A percentile compares a stretch with the other conserved stretches of the same genome.
Conservation (phyloP, 768 basidiomycete genomes). For the Collybiopsis confluens region DNA sequence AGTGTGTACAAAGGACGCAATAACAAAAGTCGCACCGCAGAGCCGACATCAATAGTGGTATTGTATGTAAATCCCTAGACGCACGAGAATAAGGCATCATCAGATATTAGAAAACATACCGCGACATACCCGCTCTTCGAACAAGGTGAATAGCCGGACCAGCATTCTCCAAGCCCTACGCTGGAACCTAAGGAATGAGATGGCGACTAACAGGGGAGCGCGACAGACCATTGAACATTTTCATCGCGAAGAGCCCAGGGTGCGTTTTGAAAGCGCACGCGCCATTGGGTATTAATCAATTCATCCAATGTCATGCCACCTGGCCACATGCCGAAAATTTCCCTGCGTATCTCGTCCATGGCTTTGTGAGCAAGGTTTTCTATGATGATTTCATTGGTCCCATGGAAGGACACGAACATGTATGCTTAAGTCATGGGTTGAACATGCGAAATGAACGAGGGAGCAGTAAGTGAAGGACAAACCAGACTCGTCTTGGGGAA, state of each 20-base stretch:
- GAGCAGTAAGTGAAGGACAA: neutral
- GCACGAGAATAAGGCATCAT: conserved; percentile 10
- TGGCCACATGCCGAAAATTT: conserved; percentile 62
- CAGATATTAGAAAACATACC: conserved; percentile 5
- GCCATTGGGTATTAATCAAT: conserved; percentile 44
- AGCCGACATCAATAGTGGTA: conserved; percentile 55
- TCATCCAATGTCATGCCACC: conserved; percentile 53
- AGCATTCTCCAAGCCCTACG: conserved; percentile 59
- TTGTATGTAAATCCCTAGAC: conserved; percentile 67
- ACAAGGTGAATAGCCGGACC: conserved; percentile 52
- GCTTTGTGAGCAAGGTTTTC: conserved; percentile 48
- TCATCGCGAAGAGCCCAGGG: conserved; percentile 64
- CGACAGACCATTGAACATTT: conserved; percentile 47
- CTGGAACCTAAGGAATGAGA: neutral
- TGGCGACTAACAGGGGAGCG: neutral
- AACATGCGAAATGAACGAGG: neutral
- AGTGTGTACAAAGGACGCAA: neutral
- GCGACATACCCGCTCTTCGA: conserved; percentile 50
- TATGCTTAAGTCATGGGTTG: conserved; percentile 2
- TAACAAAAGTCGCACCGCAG: conserved; percentile 27
- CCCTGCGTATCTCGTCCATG: conserved; percentile 53
- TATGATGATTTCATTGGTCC: conserved; percentile 59
- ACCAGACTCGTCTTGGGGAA: conserved; percentile 4
- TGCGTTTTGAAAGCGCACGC: conserved; percentile 57
- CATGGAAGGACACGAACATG: conserved; percentile 59